Base-by-base conservation (phyloP, 306 rosid genomes). In the Castanea sativa region DNA sequence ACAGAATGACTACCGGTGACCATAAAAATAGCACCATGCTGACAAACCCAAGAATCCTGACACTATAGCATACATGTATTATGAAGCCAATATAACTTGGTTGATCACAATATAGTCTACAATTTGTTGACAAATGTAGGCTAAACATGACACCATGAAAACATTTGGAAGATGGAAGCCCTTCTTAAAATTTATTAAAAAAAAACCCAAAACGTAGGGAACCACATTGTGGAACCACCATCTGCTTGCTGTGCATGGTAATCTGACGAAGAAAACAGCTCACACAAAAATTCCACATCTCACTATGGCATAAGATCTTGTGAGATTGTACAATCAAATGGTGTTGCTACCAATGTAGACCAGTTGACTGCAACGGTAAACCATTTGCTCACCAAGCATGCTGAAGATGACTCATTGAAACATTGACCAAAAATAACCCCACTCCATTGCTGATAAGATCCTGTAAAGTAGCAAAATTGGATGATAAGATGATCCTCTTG, bases 21-120 rank as follows among this genome's bases (percentile, higher is more conserved):
- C 98, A 95, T 55, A 95, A 89, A 87, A 95, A 92, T 78, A 95
- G 95, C 77, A 82, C 89, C 99, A 95, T 84, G 69, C 94, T 85
- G 25, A 77, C 82, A 23, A 23, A 23, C 25, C 25, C 25, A 23
- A 23, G 25, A 23, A 1, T 23, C 25, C 25, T 67, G 25, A 67
- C 27, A 30, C 70, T 33, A 33, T n/a, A 15, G 2, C 27, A 67
- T 35, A n/a, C 52, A 67, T 67, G 72, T 35, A 35, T 35, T 0
- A 35, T 67, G 14, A 33, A 35, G 27, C 38, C 8, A 67, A 38
- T 16, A 33, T 33, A 19, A 67, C 51, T 67, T 35, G 27, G 72
- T 33, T 18, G 6, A 33, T 25, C 16, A 52, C 72, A 16, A 30
- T 30, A 59, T 59, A 4, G 65, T 23, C 32, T 23, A 25, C 53